Evolutionary conservation across 305 asterid genomes (phyloP), one percentile per base, ranked within the genome.

Genomic region (Nicotiana rustica): DNA sequence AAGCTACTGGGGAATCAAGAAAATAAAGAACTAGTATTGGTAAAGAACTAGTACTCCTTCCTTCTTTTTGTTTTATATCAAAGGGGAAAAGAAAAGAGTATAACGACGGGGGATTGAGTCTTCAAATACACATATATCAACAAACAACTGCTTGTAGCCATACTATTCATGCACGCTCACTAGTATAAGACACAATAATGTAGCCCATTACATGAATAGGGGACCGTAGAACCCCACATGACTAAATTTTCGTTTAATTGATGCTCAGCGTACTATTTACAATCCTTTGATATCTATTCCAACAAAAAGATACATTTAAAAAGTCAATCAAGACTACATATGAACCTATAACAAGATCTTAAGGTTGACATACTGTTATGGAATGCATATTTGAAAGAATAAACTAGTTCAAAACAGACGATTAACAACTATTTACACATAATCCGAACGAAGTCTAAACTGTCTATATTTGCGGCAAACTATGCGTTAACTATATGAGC

Each of bases 341-440:
- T 29, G 38, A 65, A 65, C 69, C 7, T 25, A 25, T 25, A 25
- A 25, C 25, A 25, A 25, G 25, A 25, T 25, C 25, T 25, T 25
- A 25, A 25, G 71, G 21, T 66, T 14, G 47, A 31, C 47, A 59
- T 59, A 59, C n/a, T 25, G 31, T 31, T 36, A 66, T 13, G 4
- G 71, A 29, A 66, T 31, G 47, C 71, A 66, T 17, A 31, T 31
- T 66, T 47, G 33, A 66, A 66, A 31, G 13, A 31, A 66, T 66
- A 66, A 66, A 66, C 71, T 19, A 66, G 44, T 31, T 35, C 35
- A 65, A 18, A 64, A 66, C 71, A 66, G 71, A 66, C 13, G 44
- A 14, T 66, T 18, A 66, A 33, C 71, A 29, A 12, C 5, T 31
- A 13, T 31, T 31, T 29, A 29, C 44, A 66, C 71, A 66, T 66